phyloP scores from a whole-genome alignment of 306 rosid genomes.

The Phaseolus lunatus region DNA sequence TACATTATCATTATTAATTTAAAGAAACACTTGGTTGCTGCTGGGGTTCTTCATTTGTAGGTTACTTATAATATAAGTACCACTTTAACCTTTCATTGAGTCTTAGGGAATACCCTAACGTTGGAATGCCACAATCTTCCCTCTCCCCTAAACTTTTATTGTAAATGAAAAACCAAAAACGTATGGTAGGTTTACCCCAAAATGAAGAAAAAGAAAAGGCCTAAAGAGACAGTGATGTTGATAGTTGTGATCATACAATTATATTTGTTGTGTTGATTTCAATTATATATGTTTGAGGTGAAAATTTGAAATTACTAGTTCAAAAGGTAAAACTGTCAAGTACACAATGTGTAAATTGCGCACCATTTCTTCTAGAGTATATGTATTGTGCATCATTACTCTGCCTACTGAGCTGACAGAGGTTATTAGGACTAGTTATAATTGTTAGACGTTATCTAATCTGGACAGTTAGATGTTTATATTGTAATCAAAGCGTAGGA shows the following conservation, averaged over 20 bases:
- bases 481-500: background rate
- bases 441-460: slow-evolving; percentile 14
- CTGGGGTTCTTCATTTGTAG: slow-evolving; percentile 2
- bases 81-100: slow-evolving; percentile 10
- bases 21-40: slow-evolving; percentile 20
- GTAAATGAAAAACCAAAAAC: background rate
- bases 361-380: slow-evolving; percentile 12
- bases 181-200: background rate
- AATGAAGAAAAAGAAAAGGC: background rate
- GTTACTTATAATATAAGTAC: background rate
- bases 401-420: background rate
- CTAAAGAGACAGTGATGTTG: background rate
- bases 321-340: slow-evolving; percentile 8
- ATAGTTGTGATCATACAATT: background rate
- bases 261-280: background rate
- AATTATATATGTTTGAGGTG: background rate
- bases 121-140: background rate
- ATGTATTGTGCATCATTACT: background rate
- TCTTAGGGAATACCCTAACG: background rate
- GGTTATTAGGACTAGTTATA: background rate
- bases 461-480: background rate
- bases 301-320: slow-evolving; percentile 5
- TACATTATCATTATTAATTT: slow-evolving; percentile 21
- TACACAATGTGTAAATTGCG: slow-evolving; percentile 13
- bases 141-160: background rate